Base-by-base conservation (phyloP, 805 yeast genomes). In the Maudiozyma serrabonitensis region DNA sequence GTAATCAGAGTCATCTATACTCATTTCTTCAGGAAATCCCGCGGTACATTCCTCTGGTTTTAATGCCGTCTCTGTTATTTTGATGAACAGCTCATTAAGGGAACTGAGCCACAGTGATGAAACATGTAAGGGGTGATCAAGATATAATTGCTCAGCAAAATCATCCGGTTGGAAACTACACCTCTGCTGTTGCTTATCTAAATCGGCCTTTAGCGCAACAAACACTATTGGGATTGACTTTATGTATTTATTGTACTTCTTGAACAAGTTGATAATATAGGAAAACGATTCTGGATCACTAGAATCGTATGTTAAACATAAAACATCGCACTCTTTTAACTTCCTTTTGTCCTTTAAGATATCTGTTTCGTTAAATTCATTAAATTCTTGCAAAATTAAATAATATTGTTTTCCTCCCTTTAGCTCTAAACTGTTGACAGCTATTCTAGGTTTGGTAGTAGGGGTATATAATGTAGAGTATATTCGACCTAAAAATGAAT, bases 341-440 rank as follows among this genome's bases (percentile, higher is more conserved):
- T 88, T 75, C 15, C 70, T 63, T 37, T 74, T 75, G 61, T 90
- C 87, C 45, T 81, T 91, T 23, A 91, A 64, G 4, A 89, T 79
- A 0, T 93, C 95, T 0, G 86, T 81, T 13, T 46, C 39, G 61
- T 87, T 96, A 31, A 85, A 69, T 54, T 86, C 95, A 0, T 96
- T 96, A 39, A 89, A 69, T 59, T 93, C 99, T 63, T 91, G 95
- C 47, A 93, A 62, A 46, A 93, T 87, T 60, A 93, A 69, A 61
- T 93, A 93, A 62, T 95, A 89, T 65, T 93, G 99, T 61, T 87
- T 90, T 2, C 99, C 98, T 2, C 98, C 98, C 46, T 82, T 82
- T 60, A 90, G 68, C 62, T 93, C 99, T 12, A 93, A 89, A 58
- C 93, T 89, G 61, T 93, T 93, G 1, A 89, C 96, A 3, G 87